Evolutionary conservation across 2,329 filamentous ascomycete species (phyloP), one percentile per base, ranked within the genome.

Genomic region (Venturiaceae sp.): DNA sequence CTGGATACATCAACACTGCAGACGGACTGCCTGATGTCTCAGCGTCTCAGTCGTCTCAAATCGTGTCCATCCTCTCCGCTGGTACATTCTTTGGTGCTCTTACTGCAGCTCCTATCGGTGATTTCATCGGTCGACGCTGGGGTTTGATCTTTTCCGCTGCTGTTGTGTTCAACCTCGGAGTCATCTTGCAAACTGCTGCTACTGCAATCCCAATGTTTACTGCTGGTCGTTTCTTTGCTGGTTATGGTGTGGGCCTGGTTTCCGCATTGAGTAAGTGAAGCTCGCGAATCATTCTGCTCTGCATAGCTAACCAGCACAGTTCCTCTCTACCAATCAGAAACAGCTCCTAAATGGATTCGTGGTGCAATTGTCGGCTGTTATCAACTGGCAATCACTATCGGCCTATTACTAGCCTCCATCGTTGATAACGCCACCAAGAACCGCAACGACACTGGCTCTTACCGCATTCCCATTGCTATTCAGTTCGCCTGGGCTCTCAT

Each of bases 401-500:
- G 89, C 74, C 76, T 94, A 62, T 77, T 92, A 69, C 73, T 92
- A 61, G 88, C 88, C 23, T 81, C 87, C 1, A 84, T 83, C 65
- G 83, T 94, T 66, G 83, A 86, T 72, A 91, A 94, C 71, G 85
- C 72, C 55, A 88, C 85, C 58, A 73, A 90, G 72, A 66, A 83
- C 64, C 79, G 80, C 63, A 68, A 65, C 14, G 82, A 87, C 71
- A 83, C 81, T 7, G 80, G 81, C 63, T 83, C 84, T 2, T 94
- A 91, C 79, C 86, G 90, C 63, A 90, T 95, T 60, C 87, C 88
- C 58, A 91, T 95, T 66, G 83, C 74, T 54, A 77, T 95, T 56
- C 90, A 95, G 76, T 88, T 92, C 74, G 73, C 83, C 59, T 95
- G 88, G 86, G 89, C 87, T 53, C 28, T 91, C 41, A 86, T 95